phyloP scores from a whole-genome alignment of 805 yeast genomes.

The Suhomyces kilbournensis region DNA sequence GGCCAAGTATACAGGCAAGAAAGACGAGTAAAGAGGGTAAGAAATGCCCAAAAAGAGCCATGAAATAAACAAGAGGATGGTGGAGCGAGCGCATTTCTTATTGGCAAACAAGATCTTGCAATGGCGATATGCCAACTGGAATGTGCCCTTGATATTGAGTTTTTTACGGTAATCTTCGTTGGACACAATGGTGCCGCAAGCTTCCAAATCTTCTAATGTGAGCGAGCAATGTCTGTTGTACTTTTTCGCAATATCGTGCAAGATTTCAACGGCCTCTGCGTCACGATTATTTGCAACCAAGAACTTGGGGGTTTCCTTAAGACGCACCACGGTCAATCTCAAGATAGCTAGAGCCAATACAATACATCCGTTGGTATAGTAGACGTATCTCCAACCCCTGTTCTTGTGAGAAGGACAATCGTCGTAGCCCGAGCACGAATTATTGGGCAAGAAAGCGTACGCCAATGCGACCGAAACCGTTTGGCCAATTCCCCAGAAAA shows the following conservation, averaged over 20 bases:
- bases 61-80: constrained; percentile 11
- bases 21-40: constrained; percentile 54
- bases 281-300: constrained; percentile 52
- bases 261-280: constrained; percentile 43
- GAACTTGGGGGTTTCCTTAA: constrained; percentile 58
- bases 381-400: constrained; percentile 61
- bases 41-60: constrained; percentile 49
- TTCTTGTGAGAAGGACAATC: constrained; percentile 46
- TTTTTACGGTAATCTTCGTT: constrained; percentile 19
- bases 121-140: constrained; percentile 7
- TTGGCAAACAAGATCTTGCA: constrained; percentile 12
- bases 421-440: constrained; percentile 41
- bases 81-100: constrained; percentile 5
- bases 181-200: constrained; percentile 15
- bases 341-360: constrained; percentile 38
- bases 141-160: constrained; percentile 4
- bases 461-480: constrained; percentile 49
- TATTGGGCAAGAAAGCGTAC: constrained; percentile 54
- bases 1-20: constrained; percentile 40
- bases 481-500: constrained; percentile 47
- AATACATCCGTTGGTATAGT: constrained; percentile 46
- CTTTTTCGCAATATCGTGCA: constrained; percentile 42
- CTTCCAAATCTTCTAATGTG: constrained; percentile 20
- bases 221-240: constrained; percentile 18
- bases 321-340: constrained; percentile 30